Base-by-base conservation (phyloP, 2,329 filamentous ascomycete species). In the Xylariales sp. region DNA sequence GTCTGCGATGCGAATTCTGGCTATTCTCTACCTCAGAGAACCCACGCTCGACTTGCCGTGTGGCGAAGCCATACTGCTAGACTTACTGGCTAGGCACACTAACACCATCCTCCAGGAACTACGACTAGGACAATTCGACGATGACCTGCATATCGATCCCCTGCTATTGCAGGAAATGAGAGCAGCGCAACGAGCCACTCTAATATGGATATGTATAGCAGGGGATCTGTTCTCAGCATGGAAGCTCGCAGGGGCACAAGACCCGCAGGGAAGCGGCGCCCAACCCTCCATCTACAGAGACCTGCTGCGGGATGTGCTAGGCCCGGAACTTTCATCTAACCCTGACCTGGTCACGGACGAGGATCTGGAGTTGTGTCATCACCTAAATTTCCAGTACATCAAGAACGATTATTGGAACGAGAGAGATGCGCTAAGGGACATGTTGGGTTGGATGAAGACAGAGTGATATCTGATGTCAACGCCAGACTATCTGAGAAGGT, bases 11-110 rank as follows among this genome's bases (percentile, higher is more conserved):
- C 37, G 44, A 15, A 44, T 47, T 19, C 24, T 44, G 13, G 29
- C 32, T 6, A 18, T 42, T 5, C 16, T 42, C 5, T 41, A 28
- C 18, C 32, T 47, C 15, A 40, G 36, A 17, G 38, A 42, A n/a
- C 42, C 40, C 4, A 37, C 36, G 6, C 37, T 44, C n/a, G 40
- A 44, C n/a, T 29, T 47, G 3, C 37, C 44, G 6, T 42, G 35
- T 16, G 34, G 36, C 17, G 42, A 40, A 17, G 20, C 12, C 8
- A 27, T 37, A 6, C 32, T 41, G 5, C 32, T 37, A 11, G 24
- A 32, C 14, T 23, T 42, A 2, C 24, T 44, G 18, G 15, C 21
- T 5, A 29, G 37, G 17, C 23, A 40, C 3, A 10, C 33, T 16
- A 15, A 10, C 7, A 6, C n/a, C 6, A 40, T 42, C 5, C n/a